Base-by-base conservation (phyloP, 352 stramenopile genomes). In the Elongisporangium senticosum region DNA sequence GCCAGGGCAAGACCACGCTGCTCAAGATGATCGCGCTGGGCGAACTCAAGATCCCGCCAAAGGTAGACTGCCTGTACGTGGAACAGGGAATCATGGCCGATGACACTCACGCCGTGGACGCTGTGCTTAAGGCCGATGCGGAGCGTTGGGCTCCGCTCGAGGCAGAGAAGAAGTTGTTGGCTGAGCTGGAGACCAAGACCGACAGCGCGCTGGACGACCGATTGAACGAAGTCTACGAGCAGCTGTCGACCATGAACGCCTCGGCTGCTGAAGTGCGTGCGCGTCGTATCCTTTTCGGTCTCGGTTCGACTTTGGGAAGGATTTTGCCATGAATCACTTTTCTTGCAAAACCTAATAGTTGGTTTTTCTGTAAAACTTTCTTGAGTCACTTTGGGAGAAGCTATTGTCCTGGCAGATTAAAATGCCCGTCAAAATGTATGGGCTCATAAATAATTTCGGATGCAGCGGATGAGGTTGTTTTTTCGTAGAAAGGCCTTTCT, bases 271-370 rank as follows among this genome's bases (percentile, higher is more conserved):
- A 99, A 69, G 90, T 96, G 6, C 94, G 96, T 58, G 97, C 96
- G 5, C 85, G 96, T 53, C 86, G 93, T 59, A 99, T 99, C 64
- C 75, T 99, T 7, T 98, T 97, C 73, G 98, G 98, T 89, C 90
- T 99, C 24, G 97, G 97, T 99, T 99, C 71, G 96, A 98, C 67
- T 89, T n/a, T n/a, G n/a, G n/a, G n/a, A n/a, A n/a, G n/a, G n/a
- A n/a, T n/a, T n/a, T n/a, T n/a, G n/a, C n/a, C n/a, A n/a, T n/a
- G n/a, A n/a, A n/a, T n/a, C n/a, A n/a, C n/a, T n/a, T n/a, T n/a
- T n/a, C n/a, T n/a, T n/a, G n/a, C n/a, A n/a, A n/a, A n/a, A n/a
- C n/a, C n/a, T n/a, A n/a, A n/a, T n/a, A n/a, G n/a, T n/a, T n/a
- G n/a, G n/a, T n/a, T n/a, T n/a, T n/a, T n/a, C n/a, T n/a, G n/a